phyloP scores from a whole-genome alignment of 495 filamentous ascomycete genomes.

The Mytilinidion resinicola region DNA sequence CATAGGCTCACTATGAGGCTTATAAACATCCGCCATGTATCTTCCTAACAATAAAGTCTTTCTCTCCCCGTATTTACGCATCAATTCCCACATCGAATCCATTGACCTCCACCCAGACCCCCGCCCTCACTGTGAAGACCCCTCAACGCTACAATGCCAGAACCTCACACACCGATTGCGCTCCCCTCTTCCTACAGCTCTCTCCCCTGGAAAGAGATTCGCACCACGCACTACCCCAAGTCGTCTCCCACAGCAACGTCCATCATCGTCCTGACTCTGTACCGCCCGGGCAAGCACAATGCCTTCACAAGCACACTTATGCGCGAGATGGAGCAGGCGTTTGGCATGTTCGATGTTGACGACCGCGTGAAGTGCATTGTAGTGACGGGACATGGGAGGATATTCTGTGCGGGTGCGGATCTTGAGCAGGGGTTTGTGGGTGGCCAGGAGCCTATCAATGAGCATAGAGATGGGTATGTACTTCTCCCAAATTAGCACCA shows the following conservation, averaged over 20 bases:
- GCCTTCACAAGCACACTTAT: conserved; percentile 56
- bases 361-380: conserved; percentile 50
- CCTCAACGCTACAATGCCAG: neutral
- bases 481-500: neutral
- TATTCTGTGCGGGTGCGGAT: conserved; percentile 63
- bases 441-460: conserved; percentile 28
- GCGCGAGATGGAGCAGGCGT: conserved; percentile 48
- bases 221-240: conserved; percentile 47
- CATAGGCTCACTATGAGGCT: too few species aligned
- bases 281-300: conserved; percentile 56
- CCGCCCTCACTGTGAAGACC: neutral
- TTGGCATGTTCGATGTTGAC: conserved; percentile 48
- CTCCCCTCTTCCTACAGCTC: conserved; percentile 34
- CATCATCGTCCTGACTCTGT: conserved; percentile 50
- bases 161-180: conserved; percentile 6
- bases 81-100: neutral
- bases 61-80: neutral
- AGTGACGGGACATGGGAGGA: conserved; percentile 52
- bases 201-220: conserved; percentile 47
- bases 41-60: neutral
- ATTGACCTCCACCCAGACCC: neutral
- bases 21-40: neutral
- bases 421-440: conserved; percentile 48
- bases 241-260: conserved; percentile 46
- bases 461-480: conserved; percentile 46